These are phyloP conservation scores for Lactarius pseudohatsudake DNA, from an alignment of 768 basidiomycete species.

Conservation along the genomic window DNA sequence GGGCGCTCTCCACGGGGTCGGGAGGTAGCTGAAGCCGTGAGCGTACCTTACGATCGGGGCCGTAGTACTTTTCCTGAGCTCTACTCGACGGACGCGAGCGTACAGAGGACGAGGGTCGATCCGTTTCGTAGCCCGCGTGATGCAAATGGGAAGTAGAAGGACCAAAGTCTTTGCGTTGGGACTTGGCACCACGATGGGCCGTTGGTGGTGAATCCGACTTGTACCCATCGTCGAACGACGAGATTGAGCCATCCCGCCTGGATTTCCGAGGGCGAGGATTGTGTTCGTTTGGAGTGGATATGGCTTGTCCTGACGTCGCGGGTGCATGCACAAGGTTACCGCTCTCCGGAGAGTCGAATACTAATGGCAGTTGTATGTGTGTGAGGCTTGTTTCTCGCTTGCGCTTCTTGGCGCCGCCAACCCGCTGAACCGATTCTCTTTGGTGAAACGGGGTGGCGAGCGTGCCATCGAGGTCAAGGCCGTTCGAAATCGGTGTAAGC, in stretches of 20 bases:
- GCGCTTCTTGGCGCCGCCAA: constrained; percentile 15
- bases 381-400: constrained; percentile 14
- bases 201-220: constrained; percentile 15
- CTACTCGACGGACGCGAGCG: neutral
- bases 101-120: constrained; percentile 4
- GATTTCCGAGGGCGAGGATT: constrained; percentile 10
- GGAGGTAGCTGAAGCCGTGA: constrained; percentile 10
- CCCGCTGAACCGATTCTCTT: constrained; percentile 7
- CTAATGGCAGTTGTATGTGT: neutral
- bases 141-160: neutral
- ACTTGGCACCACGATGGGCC: neutral
- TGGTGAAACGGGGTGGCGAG: constrained; percentile 3
- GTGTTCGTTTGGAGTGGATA: neutral
- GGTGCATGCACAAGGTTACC: neutral
- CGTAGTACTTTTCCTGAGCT: neutral
- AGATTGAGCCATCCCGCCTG: constrained; percentile 5
- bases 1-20: constrained; percentile 3
- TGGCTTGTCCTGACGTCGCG: neutral
- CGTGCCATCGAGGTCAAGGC: constrained; percentile 3
- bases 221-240: constrained; percentile 11
- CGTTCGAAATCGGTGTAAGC: constrained; percentile 19
- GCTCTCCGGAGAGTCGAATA: constrained; percentile 1
- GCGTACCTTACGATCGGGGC: constrained; percentile 7
- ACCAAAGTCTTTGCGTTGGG: neutral
- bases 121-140: constrained; percentile 18